Evolutionary conservation across 148 eudicot genomes (phyloP).

Genomic region (Rhododendron williamsianum): DNA sequence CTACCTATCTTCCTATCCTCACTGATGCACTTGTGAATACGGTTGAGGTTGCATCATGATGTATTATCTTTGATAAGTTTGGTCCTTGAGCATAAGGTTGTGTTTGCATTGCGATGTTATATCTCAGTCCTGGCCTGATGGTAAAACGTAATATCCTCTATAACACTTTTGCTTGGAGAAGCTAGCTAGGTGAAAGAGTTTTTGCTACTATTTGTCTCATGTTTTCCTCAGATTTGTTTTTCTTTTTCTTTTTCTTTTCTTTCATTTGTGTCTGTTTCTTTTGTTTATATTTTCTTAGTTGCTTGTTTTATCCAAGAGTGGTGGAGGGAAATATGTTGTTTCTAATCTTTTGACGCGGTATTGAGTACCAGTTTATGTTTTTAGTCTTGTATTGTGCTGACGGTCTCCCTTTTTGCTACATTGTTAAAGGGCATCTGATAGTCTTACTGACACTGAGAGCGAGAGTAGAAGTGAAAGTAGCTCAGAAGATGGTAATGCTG

Average conservation of each 20-base stretch:
- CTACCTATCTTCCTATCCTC: neutral
- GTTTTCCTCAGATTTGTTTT: neutral
- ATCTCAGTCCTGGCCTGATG: neutral
- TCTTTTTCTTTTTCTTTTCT: too few species aligned
- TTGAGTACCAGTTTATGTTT: neutral
- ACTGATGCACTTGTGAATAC: neutral
- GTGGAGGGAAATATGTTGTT: neutral
- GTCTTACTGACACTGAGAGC: constrained; percentile 45
- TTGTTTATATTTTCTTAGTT: too few species aligned
- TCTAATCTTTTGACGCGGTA: neutral
- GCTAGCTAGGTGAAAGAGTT: neutral
- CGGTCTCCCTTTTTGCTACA: constrained; percentile 1
- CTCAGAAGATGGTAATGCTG: constrained; percentile 47
- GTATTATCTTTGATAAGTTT: neutral
- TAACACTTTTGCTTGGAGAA: neutral
- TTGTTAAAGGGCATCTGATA: constrained; percentile 47
- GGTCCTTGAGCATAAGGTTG: neutral
- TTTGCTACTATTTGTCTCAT: neutral
- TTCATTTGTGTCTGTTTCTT: neutral
- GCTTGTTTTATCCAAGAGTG: neutral
- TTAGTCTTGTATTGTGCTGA: neutral
- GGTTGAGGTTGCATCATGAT: neutral
- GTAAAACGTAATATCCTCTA: neutral
- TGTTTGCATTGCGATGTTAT: neutral
- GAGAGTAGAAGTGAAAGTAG: constrained; percentile 40